Evolutionary conservation across 2,329 filamentous ascomycete genomes (phyloP), one percentile per base, ranked within the genome.

Genomic region (Anthostomella pinea): DNA sequence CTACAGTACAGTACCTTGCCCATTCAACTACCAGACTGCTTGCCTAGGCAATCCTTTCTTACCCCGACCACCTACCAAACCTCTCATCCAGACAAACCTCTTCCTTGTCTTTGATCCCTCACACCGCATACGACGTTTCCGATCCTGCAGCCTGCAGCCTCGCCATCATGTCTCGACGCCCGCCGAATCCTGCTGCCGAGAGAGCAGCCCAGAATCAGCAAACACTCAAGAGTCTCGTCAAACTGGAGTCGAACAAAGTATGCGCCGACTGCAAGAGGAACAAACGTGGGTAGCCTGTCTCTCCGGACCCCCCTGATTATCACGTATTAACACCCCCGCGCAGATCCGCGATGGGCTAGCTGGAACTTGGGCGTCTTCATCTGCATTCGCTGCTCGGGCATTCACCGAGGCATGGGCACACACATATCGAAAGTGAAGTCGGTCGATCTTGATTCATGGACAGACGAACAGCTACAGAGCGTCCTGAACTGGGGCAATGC

Each of bases 251-350:
- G 46, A 98, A 98, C 72, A 98, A 98, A 73, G 81, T 86, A 60
- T 98, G 93, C 73, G 88, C 91, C 43, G 93, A 98, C 66, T 98
- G 93, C 79, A 98, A 98, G 75, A 83, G 85, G 64, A 98, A 97
- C 73, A 98, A 97, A 67, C 93, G 90, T 94, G 67, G 52, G 83
- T 70, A 22, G 19, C 20, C 29, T 18, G 16, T 8, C 27, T 10
- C 13, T 14, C 15, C 24, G 17, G 11, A 23, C 21, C 19, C 21
- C n/a, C 33, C n/a, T n/a, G 17, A 29, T 35, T 13, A 28, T 33
- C 16, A 35, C 25, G 30, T 36, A 21, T 24, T 8, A 19, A 16
- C 14, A 33, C 19, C 5, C 25, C 28, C n/a, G n/a, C n/a, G 8
- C 26, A 95, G 88, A 96, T 70, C 93, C 93, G 43, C 80, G 93